These are phyloP conservation scores for Emergomyces orientalis DNA, from an alignment of 2,329 filamentous ascomycete species.

Conservation along the genomic window DNA sequence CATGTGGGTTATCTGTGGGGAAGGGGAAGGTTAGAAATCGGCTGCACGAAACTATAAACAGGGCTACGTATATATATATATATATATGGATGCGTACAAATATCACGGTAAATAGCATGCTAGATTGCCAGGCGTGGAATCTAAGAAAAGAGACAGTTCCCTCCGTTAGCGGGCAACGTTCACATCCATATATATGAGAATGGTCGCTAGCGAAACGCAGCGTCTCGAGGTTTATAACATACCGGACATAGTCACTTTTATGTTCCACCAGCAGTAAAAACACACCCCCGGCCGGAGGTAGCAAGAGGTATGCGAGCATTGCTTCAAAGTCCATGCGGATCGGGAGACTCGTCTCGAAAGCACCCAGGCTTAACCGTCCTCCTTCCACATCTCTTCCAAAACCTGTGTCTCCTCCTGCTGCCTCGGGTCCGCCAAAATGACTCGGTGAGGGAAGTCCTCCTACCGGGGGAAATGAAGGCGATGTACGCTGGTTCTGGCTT, in stretches of 20 bases:
- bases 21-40: slow-evolving; percentile 2
- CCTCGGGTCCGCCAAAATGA: slow-evolving; percentile 33
- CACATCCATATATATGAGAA: background rate
- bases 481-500: slow-evolving; percentile 41
- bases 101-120: slow-evolving; percentile 65
- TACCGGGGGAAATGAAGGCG: slow-evolving; percentile 36
- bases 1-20: slow-evolving; percentile 64
- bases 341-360: slow-evolving; percentile 83
- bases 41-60: background rate
- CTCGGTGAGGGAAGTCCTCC: slow-evolving; percentile 33
- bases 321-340: slow-evolving; percentile 84
- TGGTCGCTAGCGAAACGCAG: background rate
- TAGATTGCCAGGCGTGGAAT: slow-evolving; percentile 95
- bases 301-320: slow-evolving; percentile 72
- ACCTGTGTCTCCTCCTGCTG: slow-evolving; percentile 20
- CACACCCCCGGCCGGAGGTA: slow-evolving; percentile 80
- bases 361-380: slow-evolving; percentile 57
- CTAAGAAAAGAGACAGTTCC: slow-evolving; percentile 36
- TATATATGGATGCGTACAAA: slow-evolving; percentile 36
- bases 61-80: background rate
- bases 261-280: slow-evolving; percentile 77
- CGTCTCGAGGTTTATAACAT: slow-evolving; percentile 18
- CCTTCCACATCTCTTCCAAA: slow-evolving; percentile 35
- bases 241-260: slow-evolving; percentile 96
- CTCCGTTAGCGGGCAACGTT: background rate